These are phyloP conservation scores for Talaromyces sp. DNA, from an alignment of 2,329 filamentous ascomycete species.

Conservation along the genomic window DNA sequence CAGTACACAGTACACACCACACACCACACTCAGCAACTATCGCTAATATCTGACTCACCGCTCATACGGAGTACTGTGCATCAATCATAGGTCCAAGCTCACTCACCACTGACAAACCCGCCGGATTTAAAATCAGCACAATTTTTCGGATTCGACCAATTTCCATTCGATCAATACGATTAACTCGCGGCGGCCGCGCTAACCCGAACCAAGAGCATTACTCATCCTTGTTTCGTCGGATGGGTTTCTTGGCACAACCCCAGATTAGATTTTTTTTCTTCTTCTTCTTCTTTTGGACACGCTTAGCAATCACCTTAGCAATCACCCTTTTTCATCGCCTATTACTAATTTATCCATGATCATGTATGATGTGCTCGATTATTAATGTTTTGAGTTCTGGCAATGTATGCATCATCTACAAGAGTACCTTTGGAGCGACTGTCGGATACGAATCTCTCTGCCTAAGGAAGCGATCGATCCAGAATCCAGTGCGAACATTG, in stretches of 20 bases:
- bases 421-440: neutral
- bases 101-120: neutral
- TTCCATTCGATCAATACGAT: neutral
- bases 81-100: neutral
- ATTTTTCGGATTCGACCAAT: neutral
- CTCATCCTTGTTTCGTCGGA: neutral
- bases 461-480: neutral
- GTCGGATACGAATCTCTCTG: neutral
- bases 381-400: neutral
- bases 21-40: too few relatives aligned
- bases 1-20: too few relatives aligned
- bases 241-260: neutral
- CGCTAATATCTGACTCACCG: neutral
- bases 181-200: neutral
- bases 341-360: neutral
- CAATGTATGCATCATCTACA: neutral
- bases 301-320: constrained; percentile 11
- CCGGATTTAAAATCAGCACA: constrained; percentile 4
- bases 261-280: neutral
- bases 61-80: neutral
- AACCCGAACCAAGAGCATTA: neutral
- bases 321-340: neutral
- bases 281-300: neutral
- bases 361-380: neutral
- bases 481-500: too few relatives aligned